Evolutionary conservation across 345 rosid species (phyloP).

Genomic region (Hibiscus trionum): DNA sequence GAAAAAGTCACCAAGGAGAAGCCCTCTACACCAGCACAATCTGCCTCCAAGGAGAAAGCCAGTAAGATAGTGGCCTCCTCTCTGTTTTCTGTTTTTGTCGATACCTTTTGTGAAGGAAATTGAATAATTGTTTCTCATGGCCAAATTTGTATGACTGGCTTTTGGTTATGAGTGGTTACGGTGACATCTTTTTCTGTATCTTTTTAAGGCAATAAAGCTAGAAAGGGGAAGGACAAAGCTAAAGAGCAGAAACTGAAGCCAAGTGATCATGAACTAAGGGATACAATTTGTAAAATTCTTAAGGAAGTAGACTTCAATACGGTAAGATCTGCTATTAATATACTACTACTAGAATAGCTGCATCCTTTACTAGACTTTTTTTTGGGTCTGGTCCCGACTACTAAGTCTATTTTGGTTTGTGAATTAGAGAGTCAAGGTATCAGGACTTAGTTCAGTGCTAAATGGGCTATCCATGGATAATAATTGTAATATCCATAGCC

Average conservation of each 20-base stretch:
- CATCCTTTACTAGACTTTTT: not conserved
- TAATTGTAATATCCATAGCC: not conserved
- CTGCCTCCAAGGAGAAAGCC: conserved; percentile 59
- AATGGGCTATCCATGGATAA: not conserved
- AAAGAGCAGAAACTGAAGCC: conserved; percentile 38
- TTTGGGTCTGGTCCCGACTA: not conserved
- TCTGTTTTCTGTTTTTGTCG: not conserved
- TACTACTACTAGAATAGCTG: not conserved
- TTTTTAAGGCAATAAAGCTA: conserved; percentile 40
- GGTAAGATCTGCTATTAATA: conserved; percentile 19
- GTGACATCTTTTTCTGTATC: conserved; percentile 8
- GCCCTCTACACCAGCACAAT: conserved; percentile 40
- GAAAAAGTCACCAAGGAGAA: conserved; percentile 38
- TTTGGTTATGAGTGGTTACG: not conserved
- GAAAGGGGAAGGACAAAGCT: conserved; percentile 54
- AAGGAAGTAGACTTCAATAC: conserved; percentile 7
- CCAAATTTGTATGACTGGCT: not conserved
- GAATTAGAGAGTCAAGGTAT: not conserved
- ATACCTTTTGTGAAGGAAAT: not conserved
- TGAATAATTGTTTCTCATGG: not conserved
- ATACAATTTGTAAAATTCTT: conserved; percentile 23
- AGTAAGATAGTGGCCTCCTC: conserved; percentile 24
- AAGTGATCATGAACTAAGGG: conserved; percentile 54
- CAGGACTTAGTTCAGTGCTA: conserved; percentile 3
- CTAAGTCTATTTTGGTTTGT: not conserved